Conservation (phyloP, 352 stramenopile species). For the Discostella stelligera region DNA sequence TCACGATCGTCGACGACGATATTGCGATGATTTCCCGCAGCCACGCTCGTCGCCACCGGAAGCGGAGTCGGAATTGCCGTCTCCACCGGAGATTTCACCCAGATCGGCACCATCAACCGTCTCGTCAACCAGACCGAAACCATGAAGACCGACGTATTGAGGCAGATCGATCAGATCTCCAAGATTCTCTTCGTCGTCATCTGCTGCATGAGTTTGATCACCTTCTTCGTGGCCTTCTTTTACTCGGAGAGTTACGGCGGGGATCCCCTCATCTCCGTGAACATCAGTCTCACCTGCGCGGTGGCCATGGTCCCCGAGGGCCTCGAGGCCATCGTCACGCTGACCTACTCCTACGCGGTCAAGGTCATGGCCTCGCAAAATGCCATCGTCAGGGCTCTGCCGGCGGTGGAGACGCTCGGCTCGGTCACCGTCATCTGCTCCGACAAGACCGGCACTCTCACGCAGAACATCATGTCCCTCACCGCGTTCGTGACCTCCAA, state of each 20-base stretch:
- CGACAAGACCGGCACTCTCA: constrained; percentile 98
- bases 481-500: constrained; percentile 80
- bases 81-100: constrained; percentile 90
- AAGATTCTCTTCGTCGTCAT: constrained; percentile 86
- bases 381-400: constrained; percentile 66
- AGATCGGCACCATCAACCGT: constrained; percentile 93
- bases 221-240: constrained; percentile 75
- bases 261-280: constrained; percentile 78
- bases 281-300: constrained; percentile 90
- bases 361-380: constrained; percentile 70
- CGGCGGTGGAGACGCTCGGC: constrained; percentile 87
- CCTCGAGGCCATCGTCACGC: constrained; percentile 89
- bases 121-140: constrained; percentile 90
- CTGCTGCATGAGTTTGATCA: constrained; percentile 83
- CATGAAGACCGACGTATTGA: constrained; percentile 82
- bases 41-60: constrained; percentile 89
- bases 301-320: constrained; percentile 92
- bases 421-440: constrained; percentile 94
- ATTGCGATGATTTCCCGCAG: too few relatives aligned
- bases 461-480: constrained; percentile 95
- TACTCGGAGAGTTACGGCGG: constrained; percentile 27
- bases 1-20: too few relatives aligned
- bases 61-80: constrained; percentile 87
- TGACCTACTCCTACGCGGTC: constrained; percentile 67
- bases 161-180: constrained; percentile 69